phyloP scores from a whole-genome alignment of 257 asterid genomes.

The Solanum gracilifrons region DNA sequence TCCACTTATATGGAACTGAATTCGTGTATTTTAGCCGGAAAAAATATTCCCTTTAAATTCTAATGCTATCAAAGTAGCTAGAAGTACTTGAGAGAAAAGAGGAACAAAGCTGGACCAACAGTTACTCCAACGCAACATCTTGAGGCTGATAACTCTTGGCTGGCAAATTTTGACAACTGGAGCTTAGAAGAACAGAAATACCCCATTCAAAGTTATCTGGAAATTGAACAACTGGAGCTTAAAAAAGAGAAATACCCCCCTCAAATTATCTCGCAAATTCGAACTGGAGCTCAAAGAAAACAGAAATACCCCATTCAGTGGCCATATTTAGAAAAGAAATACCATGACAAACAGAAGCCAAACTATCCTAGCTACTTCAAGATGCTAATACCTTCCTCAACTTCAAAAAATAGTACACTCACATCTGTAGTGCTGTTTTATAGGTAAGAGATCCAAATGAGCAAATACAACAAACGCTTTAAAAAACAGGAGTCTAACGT shows the following conservation, averaged over 20 bases:
- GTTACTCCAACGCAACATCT: neutral
- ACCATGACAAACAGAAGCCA: neutral
- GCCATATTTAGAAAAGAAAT: neutral
- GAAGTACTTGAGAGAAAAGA: neutral
- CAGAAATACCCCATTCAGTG: neutral
- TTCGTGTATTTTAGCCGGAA: neutral
- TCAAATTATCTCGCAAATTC: neutral
- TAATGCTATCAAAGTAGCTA: neutral
- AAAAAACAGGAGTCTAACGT: neutral
- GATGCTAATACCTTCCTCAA: neutral
- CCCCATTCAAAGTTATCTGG: no score
- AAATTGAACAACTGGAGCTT: neutral
- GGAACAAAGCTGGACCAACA: neutral
- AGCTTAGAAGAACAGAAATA: no score
- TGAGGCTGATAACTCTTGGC: neutral
- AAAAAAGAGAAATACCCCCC: neutral
- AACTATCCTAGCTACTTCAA: neutral
- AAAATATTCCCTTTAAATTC: neutral
- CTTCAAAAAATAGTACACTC: neutral
- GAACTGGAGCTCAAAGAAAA: neutral
- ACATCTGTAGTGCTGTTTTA: neutral
- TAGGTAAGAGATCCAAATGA: neutral
- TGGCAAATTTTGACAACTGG: neutral
- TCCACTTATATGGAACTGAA: neutral
- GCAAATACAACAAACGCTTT: neutral